Conservation (phyloP, 179 eudicot genomes). For the Silene coronaria region DNA sequence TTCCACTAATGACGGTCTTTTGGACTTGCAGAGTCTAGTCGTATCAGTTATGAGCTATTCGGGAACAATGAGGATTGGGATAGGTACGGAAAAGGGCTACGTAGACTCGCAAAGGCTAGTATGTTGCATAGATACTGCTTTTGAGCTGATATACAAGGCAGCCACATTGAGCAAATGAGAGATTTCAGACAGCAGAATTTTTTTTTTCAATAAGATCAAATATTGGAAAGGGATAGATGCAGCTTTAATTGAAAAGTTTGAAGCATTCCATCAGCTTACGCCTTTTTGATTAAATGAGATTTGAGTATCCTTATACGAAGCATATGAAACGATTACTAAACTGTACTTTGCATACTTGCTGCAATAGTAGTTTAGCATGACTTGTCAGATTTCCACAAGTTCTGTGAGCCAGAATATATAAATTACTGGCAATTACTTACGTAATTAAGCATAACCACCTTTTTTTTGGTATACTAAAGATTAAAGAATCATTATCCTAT, state of each 20-base stretch:
- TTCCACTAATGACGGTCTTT: neutral
- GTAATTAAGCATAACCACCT: too few species aligned
- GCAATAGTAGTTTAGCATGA: too few species aligned
- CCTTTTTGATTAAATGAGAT: neutral
- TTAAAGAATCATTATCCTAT: too few species aligned
- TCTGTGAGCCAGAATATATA: too few species aligned
- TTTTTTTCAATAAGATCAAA: neutral
- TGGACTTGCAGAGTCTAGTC: constrained; percentile 44
- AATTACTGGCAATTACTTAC: too few species aligned
- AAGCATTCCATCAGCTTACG: neutral
- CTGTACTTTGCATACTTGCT: too few species aligned
- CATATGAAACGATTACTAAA: neutral
- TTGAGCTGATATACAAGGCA: constrained; percentile 35
- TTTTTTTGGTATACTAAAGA: too few species aligned
- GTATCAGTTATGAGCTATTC: constrained; percentile 51
- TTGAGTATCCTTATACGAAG: neutral
- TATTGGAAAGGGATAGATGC: neutral
- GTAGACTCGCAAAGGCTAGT: constrained; percentile 35
- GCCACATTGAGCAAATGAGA: constrained; percentile 16
- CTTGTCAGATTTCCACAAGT: too few species aligned
- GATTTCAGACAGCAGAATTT: neutral
- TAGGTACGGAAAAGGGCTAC: constrained; percentile 42
- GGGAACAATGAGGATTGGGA: constrained; percentile 42
- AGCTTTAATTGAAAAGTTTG: neutral
- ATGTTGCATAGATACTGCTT: constrained; percentile 46